A percentile compares a stretch with the other conserved stretches of the same genome.
Evolutionary conservation across 2,329 filamentous ascomycete genomes (phyloP).

Genomic region (Hymenotorrendiella dingleyae): DNA sequence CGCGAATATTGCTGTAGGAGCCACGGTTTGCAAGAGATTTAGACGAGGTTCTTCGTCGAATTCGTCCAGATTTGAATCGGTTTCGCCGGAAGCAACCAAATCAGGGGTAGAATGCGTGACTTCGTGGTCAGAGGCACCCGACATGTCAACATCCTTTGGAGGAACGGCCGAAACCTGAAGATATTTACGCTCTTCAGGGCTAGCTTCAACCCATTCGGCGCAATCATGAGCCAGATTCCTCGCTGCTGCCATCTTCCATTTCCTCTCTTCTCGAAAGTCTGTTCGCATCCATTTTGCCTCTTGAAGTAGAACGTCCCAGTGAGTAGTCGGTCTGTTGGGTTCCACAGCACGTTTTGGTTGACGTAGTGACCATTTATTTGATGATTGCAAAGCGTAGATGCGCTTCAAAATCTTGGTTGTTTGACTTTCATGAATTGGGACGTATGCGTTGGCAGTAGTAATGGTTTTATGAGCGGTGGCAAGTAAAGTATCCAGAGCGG

Average conservation of each 20-base stretch:
- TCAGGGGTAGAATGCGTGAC: conserved; percentile 55
- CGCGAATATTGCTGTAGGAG: conserved; percentile 77
- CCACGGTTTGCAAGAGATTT: conserved; percentile 38
- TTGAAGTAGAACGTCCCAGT: conserved; percentile 80
- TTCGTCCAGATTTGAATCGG: conserved; percentile 47
- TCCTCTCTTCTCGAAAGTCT: conserved; percentile 88
- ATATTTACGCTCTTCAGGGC: conserved; percentile 53
- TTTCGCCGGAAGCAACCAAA: conserved; percentile 57
- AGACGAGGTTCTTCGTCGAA: conserved; percentile 31
- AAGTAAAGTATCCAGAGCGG: conserved; percentile 64
- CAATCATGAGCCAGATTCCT: conserved; percentile 77
- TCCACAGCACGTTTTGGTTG: conserved; percentile 83
- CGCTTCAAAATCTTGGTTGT: conserved; percentile 80
- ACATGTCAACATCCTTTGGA: conserved; percentile 31
- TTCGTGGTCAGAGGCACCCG: conserved; percentile 23
- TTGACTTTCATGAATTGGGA: conserved; percentile 79
- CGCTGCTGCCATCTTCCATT: conserved; percentile 83
- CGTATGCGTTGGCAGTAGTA: conserved; percentile 75
- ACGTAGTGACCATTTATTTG: conserved; percentile 86
- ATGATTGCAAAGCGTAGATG: conserved; percentile 86
- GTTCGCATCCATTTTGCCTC: conserved; percentile 99
- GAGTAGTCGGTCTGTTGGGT: conserved; percentile 67
- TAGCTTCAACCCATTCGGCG: conserved; percentile 70
- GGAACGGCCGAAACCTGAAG: conserved; percentile 59
- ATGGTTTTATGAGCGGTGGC: conserved; percentile 84